Conservation (phyloP, 2,329 filamentous ascomycete species). For the Sarocladium kiliense region DNA sequence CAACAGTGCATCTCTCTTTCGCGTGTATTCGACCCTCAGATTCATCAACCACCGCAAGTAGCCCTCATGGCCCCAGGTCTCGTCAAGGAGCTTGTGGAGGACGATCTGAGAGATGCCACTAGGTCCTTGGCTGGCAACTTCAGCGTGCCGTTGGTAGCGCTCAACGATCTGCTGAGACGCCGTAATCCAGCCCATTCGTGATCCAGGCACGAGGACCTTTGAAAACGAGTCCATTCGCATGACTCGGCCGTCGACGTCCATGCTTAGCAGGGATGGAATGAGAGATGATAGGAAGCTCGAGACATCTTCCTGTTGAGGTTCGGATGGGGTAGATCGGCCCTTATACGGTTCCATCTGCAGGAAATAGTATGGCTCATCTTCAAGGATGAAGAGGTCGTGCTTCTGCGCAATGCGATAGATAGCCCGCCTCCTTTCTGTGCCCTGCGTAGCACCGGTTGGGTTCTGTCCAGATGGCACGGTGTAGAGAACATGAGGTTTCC, state of each 20-base stretch:
- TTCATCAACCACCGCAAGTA: conserved; percentile 88
- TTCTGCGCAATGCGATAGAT: conserved; percentile 76
- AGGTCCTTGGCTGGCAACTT: conserved; percentile 80
- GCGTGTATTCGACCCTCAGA: conserved; percentile 75
- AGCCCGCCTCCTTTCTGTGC: conserved; percentile 58
- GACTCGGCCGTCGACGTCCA: conserved; percentile 84
- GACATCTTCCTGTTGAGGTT: conserved; percentile 53
- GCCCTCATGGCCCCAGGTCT: conserved; percentile 87
- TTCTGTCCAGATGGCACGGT: conserved; percentile 77
- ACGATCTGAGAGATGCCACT: conserved; percentile 79
- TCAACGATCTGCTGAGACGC: conserved; percentile 80
- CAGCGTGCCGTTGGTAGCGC: conserved; percentile 74
- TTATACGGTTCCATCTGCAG: conserved; percentile 79
- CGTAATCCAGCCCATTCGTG: conserved; percentile 83
- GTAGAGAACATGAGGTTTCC: conserved; percentile 52
- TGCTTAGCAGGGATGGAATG: conserved; percentile 65
- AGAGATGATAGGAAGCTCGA: conserved; percentile 64
- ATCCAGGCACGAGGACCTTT: conserved; percentile 82
- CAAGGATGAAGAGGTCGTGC: conserved; percentile 81
- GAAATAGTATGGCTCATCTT: conserved; percentile 95
- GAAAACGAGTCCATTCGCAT: conserved; percentile 90
- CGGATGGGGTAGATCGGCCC: conserved; percentile 39
- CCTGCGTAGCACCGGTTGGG: conserved; percentile 81
- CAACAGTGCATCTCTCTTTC: conserved; percentile 70
- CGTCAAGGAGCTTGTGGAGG: conserved; percentile 84